These are phyloP conservation scores for Cladosporium austrohemisphaericum DNA, from an alignment of 2,329 filamentous ascomycete genomes.

Conservation along the genomic window DNA sequence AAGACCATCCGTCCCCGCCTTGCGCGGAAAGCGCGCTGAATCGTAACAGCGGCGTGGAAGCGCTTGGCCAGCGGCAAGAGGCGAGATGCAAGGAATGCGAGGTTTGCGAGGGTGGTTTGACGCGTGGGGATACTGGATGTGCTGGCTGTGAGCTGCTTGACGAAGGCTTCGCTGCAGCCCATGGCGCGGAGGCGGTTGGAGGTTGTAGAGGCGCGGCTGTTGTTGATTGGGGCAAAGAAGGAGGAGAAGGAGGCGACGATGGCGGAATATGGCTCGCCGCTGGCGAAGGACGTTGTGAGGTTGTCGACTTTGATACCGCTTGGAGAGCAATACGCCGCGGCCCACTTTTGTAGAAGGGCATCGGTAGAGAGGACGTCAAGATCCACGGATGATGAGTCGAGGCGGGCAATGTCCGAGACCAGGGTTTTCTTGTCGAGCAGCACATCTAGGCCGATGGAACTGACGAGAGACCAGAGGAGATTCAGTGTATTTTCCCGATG, in stretches of 20 bases:
- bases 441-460: conserved; percentile 51
- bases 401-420: conserved; percentile 40
- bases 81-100: conserved; percentile 58
- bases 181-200: conserved; percentile 37
- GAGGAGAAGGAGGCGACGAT: conserved; percentile 57
- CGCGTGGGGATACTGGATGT: conserved; percentile 46
- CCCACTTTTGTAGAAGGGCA: conserved; percentile 54
- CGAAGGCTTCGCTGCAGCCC: conserved; percentile 44
- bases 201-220: background rate
- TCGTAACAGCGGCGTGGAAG: conserved; percentile 48
- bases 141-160: conserved; percentile 39
- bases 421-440: conserved; percentile 56
- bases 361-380: background rate
- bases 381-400: background rate
- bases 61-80: conserved; percentile 50
- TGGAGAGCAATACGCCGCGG: conserved; percentile 47
- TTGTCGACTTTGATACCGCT: conserved; percentile 49
- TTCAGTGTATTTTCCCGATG: conserved; percentile 62
- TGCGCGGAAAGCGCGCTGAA: conserved; percentile 52
- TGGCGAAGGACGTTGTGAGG: conserved; percentile 56
- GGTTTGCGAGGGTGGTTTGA: conserved; percentile 53
- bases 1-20: conserved; percentile 30
- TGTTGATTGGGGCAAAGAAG: conserved; percentile 32
- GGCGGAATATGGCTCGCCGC: conserved; percentile 51
- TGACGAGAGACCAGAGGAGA: conserved; percentile 58